Conservation (phyloP, 192 early-diverging fungal species). For the Mortierella alpina region DNA sequence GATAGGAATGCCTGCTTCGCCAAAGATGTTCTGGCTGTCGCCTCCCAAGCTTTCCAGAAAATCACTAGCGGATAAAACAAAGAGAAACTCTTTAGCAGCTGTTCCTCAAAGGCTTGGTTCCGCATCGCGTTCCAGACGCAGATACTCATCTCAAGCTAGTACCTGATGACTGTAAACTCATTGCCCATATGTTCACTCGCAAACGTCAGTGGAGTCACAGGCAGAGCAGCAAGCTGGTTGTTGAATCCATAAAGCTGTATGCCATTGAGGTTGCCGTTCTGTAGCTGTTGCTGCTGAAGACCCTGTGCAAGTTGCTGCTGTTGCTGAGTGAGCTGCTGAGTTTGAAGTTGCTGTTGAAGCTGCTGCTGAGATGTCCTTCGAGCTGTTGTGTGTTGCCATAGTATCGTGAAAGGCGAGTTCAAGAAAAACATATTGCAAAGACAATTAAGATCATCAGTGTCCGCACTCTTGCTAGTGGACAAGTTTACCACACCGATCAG, state of each 20-base stretch:
- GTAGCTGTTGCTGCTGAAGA: conserved; percentile 18
- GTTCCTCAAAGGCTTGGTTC: not conserved
- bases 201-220: conserved; percentile 73
- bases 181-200: conserved; percentile 82
- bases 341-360: conserved; percentile 10
- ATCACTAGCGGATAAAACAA: conserved; percentile 60
- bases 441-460: not conserved
- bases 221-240: conserved; percentile 45
- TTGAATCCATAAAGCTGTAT: conserved; percentile 52
- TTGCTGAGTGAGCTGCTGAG: conserved; percentile 21
- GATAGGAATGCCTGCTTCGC: conserved; percentile 37
- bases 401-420: too few species aligned
- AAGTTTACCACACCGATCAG: not conserved
- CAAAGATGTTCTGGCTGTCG: conserved; percentile 41
- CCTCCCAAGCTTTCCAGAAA: conserved; percentile 67
- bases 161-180: conserved; percentile 81
- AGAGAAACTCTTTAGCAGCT: conserved; percentile 38
- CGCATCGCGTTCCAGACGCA: not conserved
- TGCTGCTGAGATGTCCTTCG: conserved; percentile 30
- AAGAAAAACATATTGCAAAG: not conserved
- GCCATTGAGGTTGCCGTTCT: conserved; percentile 34
- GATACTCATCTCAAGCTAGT: not conserved
- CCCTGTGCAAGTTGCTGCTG: conserved; percentile 19
- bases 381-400: conserved; percentile 1
- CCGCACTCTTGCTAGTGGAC: not conserved